Base-by-base conservation (phyloP, 2,329 filamentous ascomycete genomes). In the Gnomoniopsis sp. region DNA sequence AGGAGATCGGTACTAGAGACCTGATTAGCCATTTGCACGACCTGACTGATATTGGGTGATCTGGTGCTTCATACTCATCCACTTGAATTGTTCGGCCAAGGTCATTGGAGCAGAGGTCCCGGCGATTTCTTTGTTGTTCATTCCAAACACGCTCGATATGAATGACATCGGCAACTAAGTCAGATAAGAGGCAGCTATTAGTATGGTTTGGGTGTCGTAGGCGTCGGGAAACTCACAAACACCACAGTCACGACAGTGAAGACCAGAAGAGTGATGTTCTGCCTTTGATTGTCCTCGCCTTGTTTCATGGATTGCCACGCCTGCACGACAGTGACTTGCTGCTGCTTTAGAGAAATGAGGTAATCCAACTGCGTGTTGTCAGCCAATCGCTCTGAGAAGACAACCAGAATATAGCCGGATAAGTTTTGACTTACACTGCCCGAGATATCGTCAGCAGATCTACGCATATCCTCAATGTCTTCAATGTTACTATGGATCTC, bases 171-270 rank as follows among this genome's bases (percentile, higher is more conserved):
- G 74, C 1, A 75, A 63, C 73, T 72, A 33, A 1, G 3, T 12
- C 38, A 12, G 38, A 41, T 14, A 6, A 30, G 11, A 3, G 14
- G 17, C 12, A 14, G 15, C 2, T 15, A 6, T 6, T 6, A 17
- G 3, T 11, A 6, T 10, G 19, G 17, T 3, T 12, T 23, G 22
- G 1, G n/a, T 14, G 14, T 10, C 17, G 2, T 56, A 12, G 11
- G 15, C 21, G n/a, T 22, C 14, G 1, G 2, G 8, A 0, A 2
- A 63, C 74, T 65, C 62, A 77, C 75, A 55, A 80, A 79, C 26
- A 79, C 64, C 44, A 79, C 78, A 0, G 77, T 79, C 1, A 79
- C 73, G 2, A 79, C 62, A 0, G 77, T 79, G 56, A 80, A 79
- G 2, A 75, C 66, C 71, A 80, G 75, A 53, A 80, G 75, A 1